Conservation (phyloP, 2,329 filamentous ascomycete species). For the Cladophialophora bantiana region DNA sequence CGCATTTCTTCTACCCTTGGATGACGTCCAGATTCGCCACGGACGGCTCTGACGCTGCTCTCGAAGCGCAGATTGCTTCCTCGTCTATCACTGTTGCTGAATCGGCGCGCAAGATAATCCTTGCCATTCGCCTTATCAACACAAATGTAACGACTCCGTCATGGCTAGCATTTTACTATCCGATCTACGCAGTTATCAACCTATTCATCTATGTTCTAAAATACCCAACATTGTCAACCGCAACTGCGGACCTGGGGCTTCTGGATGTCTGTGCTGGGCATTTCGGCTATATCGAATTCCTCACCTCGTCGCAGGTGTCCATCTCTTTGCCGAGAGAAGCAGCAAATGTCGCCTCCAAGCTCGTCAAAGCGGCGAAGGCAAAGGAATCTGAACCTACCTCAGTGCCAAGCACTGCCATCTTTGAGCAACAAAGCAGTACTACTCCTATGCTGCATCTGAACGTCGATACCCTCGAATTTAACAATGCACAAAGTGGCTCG, state of each 20-base stretch:
- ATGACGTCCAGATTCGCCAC: constrained; percentile 9
- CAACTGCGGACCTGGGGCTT: constrained; percentile 20
- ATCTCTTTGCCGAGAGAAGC: constrained; percentile 21
- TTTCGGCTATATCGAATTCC: constrained; percentile 25
- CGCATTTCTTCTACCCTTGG: constrained; percentile 32
- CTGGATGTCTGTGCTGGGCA: constrained; percentile 26
- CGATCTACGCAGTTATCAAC: constrained; percentile 20
- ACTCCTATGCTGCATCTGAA: too few relatives aligned
- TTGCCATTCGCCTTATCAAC: constrained; percentile 18
- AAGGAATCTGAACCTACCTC: too few relatives aligned
- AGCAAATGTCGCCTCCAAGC: constrained; percentile 14
- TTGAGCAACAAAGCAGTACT: too few relatives aligned
- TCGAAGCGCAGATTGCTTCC: constrained; percentile 12
- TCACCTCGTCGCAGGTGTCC: constrained; percentile 16
- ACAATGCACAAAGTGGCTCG: too few relatives aligned
- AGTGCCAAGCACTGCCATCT: too few relatives aligned
- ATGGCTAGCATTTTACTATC: constrained; percentile 30
- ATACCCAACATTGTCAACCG: constrained; percentile 9
- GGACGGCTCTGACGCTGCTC: background rate
- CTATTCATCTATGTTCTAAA: constrained; percentile 26
- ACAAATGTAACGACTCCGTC: constrained; percentile 14
- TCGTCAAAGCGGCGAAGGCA: constrained; percentile 1
- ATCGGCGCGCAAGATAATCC: constrained; percentile 26
- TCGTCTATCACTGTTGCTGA: constrained; percentile 16
- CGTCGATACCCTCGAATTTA: too few relatives aligned